Percentiles rank a stretch among this genome's conserved stretches.
phyloP scores from a whole-genome alignment of 176 grass and related monocot species.

The Aegilops umbellulata region DNA sequence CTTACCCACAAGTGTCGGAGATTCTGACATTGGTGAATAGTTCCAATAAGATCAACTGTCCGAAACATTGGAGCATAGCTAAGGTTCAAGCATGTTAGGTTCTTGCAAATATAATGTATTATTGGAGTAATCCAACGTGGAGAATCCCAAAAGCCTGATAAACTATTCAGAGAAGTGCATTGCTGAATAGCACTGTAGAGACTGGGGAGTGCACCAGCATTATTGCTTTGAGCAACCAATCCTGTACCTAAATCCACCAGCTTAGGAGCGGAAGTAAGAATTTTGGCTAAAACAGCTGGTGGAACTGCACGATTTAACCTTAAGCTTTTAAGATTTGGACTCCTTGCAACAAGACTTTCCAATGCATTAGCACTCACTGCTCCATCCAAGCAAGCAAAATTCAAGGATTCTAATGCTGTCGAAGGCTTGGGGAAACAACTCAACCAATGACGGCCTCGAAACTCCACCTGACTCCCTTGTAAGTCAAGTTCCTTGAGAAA shows the following conservation, averaged over 20 bases:
- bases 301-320: conserved; percentile 61
- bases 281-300: conserved; percentile 54
- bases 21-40: conserved; percentile 49
- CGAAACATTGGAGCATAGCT: conserved; percentile 48
- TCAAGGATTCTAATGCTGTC: conserved; percentile 66
- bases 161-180: conserved; percentile 54
- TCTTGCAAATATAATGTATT: conserved; percentile 39
- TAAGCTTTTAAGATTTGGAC: conserved; percentile 64
- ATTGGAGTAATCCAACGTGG: conserved; percentile 10
- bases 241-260: conserved; percentile 75
- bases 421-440: conserved; percentile 61
- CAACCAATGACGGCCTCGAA: conserved; percentile 52
- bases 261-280: conserved; percentile 44
- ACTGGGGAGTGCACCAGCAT: conserved; percentile 22
- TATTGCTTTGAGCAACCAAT: conserved; percentile 40
- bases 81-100: conserved; percentile 62
- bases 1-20: conserved; percentile 69
- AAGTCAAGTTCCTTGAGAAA: conserved; percentile 72
- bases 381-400: conserved; percentile 74
- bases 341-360: conserved; percentile 63
- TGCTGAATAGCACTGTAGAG: conserved; percentile 33
- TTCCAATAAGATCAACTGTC: conserved; percentile 39
- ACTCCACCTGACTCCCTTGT: conserved; percentile 62
- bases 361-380: conserved; percentile 50
- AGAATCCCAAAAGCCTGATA: conserved; percentile 78